Base-by-base conservation (phyloP, 805 yeast species). In the Candida vaughaniae region DNA sequence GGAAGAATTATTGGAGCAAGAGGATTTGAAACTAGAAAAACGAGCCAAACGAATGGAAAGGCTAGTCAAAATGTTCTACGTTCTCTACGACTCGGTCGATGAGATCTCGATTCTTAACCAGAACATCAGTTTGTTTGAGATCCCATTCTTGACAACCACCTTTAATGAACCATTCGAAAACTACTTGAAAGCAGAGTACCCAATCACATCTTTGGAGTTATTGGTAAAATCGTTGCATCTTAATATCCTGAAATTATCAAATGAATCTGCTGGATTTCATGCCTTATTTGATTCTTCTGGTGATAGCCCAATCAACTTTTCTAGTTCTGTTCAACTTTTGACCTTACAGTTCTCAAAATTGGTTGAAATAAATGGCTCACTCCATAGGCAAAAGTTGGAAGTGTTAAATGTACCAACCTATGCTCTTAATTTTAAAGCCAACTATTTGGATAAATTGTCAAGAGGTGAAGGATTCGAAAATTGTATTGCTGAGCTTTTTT, bases 211-310 rank as follows among this genome's bases (percentile, higher is more conserved):
- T 1, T 43, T 62, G 16, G 58, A 56, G 8, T 23, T 64, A 10
- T 37, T 39, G 19, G 36, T 52, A 15, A 61, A 60, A 33, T 48
- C 62, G 1, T 35, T 54, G 11, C 59, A 47, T 27, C 56, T 46
- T 29, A 67, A 43, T 47, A 50, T 43, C 33, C 45, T 32, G 36
- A 46, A 53, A 36, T 29, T 63, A 25, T 26, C 40, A 27, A 16
- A 48, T 23, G 36, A 48, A 41, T 26, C 68, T 32, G 71, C 73
- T 3, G 74, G 73, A 1, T 69, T 58, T 42, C 66, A 64, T 27
- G 60, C 60, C 5, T 48, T 65, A 12, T 69, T 68, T 45, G 55
- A 61, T 33, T 47, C 61, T 2, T 27, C 38, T 1, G 29, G 37
- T 3, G 70, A 66, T 35, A 37, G 35, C 6, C 73, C 73, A 2